A percentile compares a stretch with the other conserved stretches of the same genome.
phyloP scores from a whole-genome alignment of 257 asterid species.

The Asclepias syriaca region DNA sequence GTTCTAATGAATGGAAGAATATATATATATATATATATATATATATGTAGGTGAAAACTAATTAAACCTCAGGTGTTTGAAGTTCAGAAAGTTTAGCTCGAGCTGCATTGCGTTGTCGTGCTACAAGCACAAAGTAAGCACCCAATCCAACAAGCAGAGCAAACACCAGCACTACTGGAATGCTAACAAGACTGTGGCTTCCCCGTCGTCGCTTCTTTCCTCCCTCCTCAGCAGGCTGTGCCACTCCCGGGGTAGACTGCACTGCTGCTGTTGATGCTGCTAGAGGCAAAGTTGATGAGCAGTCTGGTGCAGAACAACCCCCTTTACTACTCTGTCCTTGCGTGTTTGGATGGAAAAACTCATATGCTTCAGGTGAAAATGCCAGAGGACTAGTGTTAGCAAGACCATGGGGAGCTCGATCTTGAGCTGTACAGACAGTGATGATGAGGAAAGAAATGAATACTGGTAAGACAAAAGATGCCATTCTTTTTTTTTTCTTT shows the following conservation, averaged over 20 bases:
- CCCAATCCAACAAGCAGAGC: constrained; percentile 27
- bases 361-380: constrained; percentile 41
- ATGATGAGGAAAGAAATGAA: constrained; percentile 15
- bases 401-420: constrained; percentile 41
- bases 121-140: constrained; percentile 21
- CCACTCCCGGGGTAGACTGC: constrained; percentile 30
- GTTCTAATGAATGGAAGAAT: not conserved
- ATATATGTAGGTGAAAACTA: too few species aligned
- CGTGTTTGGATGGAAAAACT: constrained; percentile 36
- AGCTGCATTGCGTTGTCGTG: constrained; percentile 17
- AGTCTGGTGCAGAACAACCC: constrained; percentile 19
- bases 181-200: constrained; percentile 27
- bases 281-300: constrained; percentile 33
- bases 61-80: constrained; percentile 19
- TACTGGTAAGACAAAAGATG: constrained; percentile 7
- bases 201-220: constrained; percentile 12
- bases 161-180: constrained; percentile 20
- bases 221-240: constrained; percentile 2
- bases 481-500: not conserved
- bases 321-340: constrained; percentile 11
- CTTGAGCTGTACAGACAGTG: constrained; percentile 24
- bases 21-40: too few species aligned
- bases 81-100: constrained; percentile 17
- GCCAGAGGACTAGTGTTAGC: constrained; percentile 30
- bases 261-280: constrained; percentile 39